phyloP scores from a whole-genome alignment of 1,284 basidiomycete genomes.

The Malassezia slooffiae region DNA sequence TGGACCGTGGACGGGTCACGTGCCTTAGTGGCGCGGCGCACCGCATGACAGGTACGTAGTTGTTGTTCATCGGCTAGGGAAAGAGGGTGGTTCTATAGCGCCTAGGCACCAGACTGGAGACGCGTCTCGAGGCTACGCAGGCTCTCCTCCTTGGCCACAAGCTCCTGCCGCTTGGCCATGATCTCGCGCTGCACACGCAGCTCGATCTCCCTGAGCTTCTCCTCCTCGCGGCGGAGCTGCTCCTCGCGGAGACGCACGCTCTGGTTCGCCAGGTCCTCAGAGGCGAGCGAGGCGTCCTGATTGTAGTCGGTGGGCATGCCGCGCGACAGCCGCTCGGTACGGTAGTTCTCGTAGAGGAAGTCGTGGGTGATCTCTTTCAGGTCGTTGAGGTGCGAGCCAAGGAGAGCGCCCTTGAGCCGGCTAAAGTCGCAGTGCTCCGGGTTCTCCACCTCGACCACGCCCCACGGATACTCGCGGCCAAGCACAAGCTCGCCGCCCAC shows the following conservation, averaged over 20 bases:
- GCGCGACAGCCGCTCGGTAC: constrained; percentile 93
- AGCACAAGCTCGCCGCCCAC: constrained; percentile 81
- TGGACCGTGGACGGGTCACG: too few species aligned
- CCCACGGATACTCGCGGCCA: constrained; percentile 92
- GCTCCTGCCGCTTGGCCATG: constrained; percentile 93
- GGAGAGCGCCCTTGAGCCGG: constrained; percentile 74
- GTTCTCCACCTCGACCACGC: constrained; percentile 95
- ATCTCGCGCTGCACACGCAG: constrained; percentile 97
- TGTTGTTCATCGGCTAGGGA: too few species aligned
- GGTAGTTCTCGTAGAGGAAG: constrained; percentile 77
- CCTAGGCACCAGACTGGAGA: too few species aligned
- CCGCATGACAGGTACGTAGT: too few species aligned
- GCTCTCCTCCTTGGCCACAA: constrained; percentile 52
- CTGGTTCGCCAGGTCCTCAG: constrained; percentile 87
- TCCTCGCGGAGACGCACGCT: constrained; percentile 96
- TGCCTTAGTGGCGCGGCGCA: too few species aligned
- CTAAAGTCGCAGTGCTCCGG: constrained; percentile 96
- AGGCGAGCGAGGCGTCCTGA: constrained; percentile 49
- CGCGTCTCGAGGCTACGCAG: constrained; percentile 75
- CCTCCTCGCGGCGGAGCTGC: constrained; percentile 76
- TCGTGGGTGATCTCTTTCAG: constrained; percentile 84
- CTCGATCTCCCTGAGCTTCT: constrained; percentile 87
- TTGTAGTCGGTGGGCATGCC: constrained; percentile 66
- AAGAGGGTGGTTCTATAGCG: too few species aligned
- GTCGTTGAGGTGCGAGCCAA: constrained; percentile 89